Base-by-base conservation (phyloP, 805 yeast genomes). In the Cyberlindnera mississippiensis region DNA sequence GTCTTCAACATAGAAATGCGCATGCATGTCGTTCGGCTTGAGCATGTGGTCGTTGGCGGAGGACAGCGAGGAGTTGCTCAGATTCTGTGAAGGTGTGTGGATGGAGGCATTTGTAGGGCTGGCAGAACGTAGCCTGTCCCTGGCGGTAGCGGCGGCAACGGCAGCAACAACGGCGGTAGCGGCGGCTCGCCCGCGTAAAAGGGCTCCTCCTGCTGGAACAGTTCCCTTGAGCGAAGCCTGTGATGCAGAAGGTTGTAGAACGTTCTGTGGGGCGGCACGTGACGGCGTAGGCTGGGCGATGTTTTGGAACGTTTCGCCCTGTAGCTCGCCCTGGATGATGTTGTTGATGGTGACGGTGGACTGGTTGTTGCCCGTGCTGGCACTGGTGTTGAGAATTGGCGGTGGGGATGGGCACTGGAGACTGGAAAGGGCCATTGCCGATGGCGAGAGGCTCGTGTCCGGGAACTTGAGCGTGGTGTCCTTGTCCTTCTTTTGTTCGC, bases 1-100 rank as follows among this genome's bases (percentile, higher is more conserved):
- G 42, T 84, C 90, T 46, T 80, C 85, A 9, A 78, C 80, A 50
- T 73, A 75, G 57, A 85, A 85, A 62, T 85, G 95, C 0, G 93
- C 89, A 62, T 85, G 95, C 48, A 82, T 85, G 74, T 14, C 84
- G 5, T 18, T 18, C 9, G 32, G 16, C 19, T 33, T 40, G 22
- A 40, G 28, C 20, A 31, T 17, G 6, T 19, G 41, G 33, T 32
- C 48, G 33, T 24, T 36, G 1, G 36, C 42, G 12, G 61, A 55
- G 0, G 56, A 52, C 6, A 53, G 18, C 4, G 59, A 50, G 8
- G 55, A 47, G 26, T 42, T 45, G 29, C 62, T 55, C 28, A 42
- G 9, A 24, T 45, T 52, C 15, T 38, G 42, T 1, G 36, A 29
- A n/a, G 44, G 42, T 1, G 42, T 31, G 28, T 20, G 17, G 10